phyloP scores from a whole-genome alignment of 495 filamentous ascomycete species.

The Hypoxylon subgilvum region DNA sequence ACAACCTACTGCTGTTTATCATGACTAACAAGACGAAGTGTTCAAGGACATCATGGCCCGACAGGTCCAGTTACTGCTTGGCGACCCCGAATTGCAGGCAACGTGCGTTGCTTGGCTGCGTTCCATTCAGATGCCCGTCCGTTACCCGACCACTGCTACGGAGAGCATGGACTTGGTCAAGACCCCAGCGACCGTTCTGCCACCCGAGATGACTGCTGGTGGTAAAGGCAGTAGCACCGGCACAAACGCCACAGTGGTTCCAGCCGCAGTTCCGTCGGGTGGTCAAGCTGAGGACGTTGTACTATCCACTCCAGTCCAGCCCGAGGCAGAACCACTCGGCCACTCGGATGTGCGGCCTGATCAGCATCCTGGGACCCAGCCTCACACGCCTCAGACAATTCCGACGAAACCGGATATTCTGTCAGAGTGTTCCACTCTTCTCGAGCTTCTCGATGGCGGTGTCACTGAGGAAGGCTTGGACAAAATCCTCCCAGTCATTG shows the following conservation, averaged over 20 bases:
- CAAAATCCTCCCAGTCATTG: too few species aligned
- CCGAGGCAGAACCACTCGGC: too few species aligned
- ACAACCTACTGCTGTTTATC: not conserved
- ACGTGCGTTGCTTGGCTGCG: conserved; percentile 23
- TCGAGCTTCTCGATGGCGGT: too few species aligned
- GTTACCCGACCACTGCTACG: not conserved
- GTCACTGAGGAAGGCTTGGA: too few species aligned
- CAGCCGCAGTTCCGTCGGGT: too few species aligned
- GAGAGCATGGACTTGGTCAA: not conserved
- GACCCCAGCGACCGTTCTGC: not conserved
- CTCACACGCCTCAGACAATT: too few species aligned
- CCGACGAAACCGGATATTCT: too few species aligned
- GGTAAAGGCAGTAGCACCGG: not conserved
- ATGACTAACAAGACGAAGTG: conserved; percentile 28
- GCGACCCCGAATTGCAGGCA: conserved; percentile 4
- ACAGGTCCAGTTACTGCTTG: conserved; percentile 22
- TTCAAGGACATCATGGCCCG: conserved; percentile 13
- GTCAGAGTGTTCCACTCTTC: too few species aligned
- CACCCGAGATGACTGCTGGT: not conserved
- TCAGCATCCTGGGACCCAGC: too few species aligned
- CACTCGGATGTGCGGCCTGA: too few species aligned
- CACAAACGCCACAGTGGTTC: not conserved
- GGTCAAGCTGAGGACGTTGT: too few species aligned
- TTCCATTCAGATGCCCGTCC: conserved; percentile 22
- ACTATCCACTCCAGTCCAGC: too few species aligned